Evolutionary conservation across 2,329 filamentous ascomycete species (phyloP), one percentile per base, ranked within the genome.

Genomic region (Thielaviopsis ethacetica): DNA sequence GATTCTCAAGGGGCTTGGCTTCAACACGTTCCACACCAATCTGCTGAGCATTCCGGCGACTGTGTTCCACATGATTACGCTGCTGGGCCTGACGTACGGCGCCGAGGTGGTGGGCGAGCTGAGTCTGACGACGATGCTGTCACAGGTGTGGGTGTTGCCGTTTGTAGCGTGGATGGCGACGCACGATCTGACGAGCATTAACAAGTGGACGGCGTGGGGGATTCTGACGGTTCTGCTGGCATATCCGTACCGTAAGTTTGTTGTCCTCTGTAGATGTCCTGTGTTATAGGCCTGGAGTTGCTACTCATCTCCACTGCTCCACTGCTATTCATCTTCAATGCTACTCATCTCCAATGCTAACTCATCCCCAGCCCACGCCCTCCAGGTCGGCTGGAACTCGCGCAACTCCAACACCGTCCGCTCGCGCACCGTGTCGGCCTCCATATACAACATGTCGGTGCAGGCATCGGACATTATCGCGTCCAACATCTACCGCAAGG

Each of bases 381-480:
- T 82, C 21, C 70, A 79, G 47, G 80, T 82, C 0, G 79, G 76
- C 0, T 76, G 79, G 68, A 78, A 75, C 0, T 79, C 76, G 1
- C 73, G 78, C 53, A 84, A 83, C 63, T 74, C 79, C 0, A 79
- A 80, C 52, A 75, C 75, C 1, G 81, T 83, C 1, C 72, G 79
- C 9, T 81, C 78, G 12, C 69, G 81, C 13, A 79, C 80, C 0
- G 76, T 84, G 1, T 76, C 77, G 0, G 75, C 76, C 1, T 79
- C 78, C 0, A 67, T 81, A 17, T 83, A 82, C 66, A 83, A 82
- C 63, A 71, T 71, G 67, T 68, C 64, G 41, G 66, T 69, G 5
- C 67, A 71, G 70, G 66, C 65, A 1, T 65, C 66, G 17, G 59
- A 44, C 19, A 70, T 73, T 15, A 69, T 69, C 22, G 62, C 64